A percentile compares a stretch with the other conserved stretches of the same genome.
Conservation (phyloP, 345 rosid genomes). For the Sisymbrium altissimum region DNA sequence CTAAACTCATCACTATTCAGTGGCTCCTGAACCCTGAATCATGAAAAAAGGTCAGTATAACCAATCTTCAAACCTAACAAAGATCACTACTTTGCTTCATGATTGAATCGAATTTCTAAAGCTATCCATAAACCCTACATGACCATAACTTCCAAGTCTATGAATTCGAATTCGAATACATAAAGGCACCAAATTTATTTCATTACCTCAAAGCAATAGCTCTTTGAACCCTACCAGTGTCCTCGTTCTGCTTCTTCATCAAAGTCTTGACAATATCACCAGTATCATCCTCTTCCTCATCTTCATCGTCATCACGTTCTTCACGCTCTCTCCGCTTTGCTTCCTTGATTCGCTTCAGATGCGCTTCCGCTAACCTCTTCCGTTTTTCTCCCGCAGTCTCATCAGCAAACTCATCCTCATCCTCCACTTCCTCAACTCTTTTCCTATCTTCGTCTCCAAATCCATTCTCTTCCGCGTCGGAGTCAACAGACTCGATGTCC, state of each 20-base stretch:
- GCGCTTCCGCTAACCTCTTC: constrained; percentile 56
- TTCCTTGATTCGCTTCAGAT: constrained; percentile 43
- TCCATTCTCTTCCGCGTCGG: constrained; percentile 46
- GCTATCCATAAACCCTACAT: background rate
- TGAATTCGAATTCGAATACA: background rate
- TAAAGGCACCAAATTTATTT: background rate
- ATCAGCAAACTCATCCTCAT: constrained; percentile 41
- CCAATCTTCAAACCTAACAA: background rate
- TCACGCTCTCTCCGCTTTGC: constrained; percentile 45
- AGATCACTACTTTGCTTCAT: background rate
- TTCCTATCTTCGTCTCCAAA: constrained; percentile 29
- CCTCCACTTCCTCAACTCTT: constrained; percentile 29
- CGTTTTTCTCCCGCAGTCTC: constrained; percentile 82
- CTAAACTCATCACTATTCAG: constrained; percentile 47
- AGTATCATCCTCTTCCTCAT: constrained; percentile 41
- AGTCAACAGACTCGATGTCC: constrained; percentile 57
- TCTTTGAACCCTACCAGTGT: constrained; percentile 76
- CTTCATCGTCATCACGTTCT: constrained; percentile 47
- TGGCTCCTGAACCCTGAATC: constrained; percentile 68
- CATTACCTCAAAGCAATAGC: constrained; percentile 72
- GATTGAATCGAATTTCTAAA: background rate
- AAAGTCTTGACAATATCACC: constrained; percentile 52
- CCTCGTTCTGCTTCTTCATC: constrained; percentile 88
- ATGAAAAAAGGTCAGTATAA: constrained; percentile 7
- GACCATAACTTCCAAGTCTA: background rate